Evolutionary conservation across 1,139 yeast species (phyloP).

Genomic region (Magnusiomyces ingens): DNA sequence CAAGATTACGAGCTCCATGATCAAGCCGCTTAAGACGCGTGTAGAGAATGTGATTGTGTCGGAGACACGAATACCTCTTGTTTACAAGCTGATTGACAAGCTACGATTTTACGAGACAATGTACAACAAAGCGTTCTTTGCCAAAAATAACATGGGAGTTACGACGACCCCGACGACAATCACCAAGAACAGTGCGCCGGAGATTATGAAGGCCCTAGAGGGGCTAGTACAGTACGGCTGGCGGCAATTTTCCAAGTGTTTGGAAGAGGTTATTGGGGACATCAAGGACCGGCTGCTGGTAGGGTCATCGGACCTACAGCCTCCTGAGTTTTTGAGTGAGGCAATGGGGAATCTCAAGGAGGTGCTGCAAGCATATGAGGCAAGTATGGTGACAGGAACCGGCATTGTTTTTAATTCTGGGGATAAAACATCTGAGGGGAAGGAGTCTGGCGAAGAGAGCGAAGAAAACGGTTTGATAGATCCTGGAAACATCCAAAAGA

Average conservation of each 20-base stretch:
- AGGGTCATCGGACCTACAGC: slow-evolving; percentile 26
- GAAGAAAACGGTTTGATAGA: background rate
- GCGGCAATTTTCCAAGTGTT: slow-evolving; percentile 29
- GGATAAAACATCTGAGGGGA: background rate
- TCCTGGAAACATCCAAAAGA: slow-evolving; percentile 19
- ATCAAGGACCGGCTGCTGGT: slow-evolving; percentile 18
- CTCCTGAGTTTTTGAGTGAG: slow-evolving; percentile 34
- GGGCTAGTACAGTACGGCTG: slow-evolving; percentile 25
- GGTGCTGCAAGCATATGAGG: slow-evolving; percentile 32
- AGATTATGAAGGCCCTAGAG: slow-evolving; percentile 23
- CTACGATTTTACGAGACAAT: slow-evolving; percentile 63
- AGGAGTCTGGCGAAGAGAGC: slow-evolving; percentile 21
- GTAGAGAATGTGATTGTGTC: slow-evolving; percentile 64
- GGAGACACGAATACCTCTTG: slow-evolving; percentile 50
- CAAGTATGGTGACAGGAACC: slow-evolving; percentile 27
- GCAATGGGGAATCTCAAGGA: slow-evolving; percentile 31
- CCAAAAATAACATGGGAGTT: background rate
- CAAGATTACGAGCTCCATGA: slow-evolving; percentile 44
- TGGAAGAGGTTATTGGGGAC: slow-evolving; percentile 24
- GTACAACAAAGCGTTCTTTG: slow-evolving; percentile 44
- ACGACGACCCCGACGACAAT: background rate
- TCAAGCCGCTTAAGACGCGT: slow-evolving; percentile 44
- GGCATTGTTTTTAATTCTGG: background rate
- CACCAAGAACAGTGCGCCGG: slow-evolving; percentile 7
- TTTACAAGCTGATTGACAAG: slow-evolving; percentile 55